These are phyloP conservation scores for Leucocoprinus birnbaumii DNA, from an alignment of 768 basidiomycete genomes.

Conservation along the genomic window DNA sequence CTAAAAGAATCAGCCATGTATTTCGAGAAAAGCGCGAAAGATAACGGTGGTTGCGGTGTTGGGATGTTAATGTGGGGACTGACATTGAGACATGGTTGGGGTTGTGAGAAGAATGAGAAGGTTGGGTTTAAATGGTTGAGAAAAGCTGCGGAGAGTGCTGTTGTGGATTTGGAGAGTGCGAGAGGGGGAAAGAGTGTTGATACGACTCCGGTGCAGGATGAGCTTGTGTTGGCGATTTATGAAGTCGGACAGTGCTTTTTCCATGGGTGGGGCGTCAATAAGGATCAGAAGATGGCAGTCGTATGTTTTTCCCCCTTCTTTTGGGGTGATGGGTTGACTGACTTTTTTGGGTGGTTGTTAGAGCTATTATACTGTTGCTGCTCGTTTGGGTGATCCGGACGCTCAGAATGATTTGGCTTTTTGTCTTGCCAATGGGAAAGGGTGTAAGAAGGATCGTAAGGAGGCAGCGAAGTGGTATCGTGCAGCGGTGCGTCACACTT, in stretches of 20 bases:
- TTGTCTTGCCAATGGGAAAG: constrained; percentile 82
- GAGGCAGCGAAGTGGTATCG: constrained; percentile 90
- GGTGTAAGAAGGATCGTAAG: constrained; percentile 85
- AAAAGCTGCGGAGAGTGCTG: constrained; percentile 78
- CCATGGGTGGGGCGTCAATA: constrained; percentile 86
- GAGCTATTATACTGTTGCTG: constrained; percentile 85
- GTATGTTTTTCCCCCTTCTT: constrained; percentile 38
- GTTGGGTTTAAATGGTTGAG: constrained; percentile 80
- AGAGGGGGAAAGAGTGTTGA: constrained; percentile 47
- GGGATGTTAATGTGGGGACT: constrained; percentile 95
- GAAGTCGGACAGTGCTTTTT: constrained; percentile 93
- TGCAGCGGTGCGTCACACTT: constrained; percentile 47
- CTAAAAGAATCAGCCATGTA: constrained; percentile 64
- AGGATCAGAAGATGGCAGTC: constrained; percentile 89
- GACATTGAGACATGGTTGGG: constrained; percentile 86
- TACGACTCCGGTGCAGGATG: constrained; percentile 54
- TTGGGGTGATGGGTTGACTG: background rate
- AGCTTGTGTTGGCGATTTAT: constrained; percentile 85
- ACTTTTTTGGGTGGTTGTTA: constrained; percentile 20
- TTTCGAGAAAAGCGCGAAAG: constrained; percentile 75
- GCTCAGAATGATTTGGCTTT: constrained; percentile 87
- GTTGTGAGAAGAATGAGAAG: constrained; percentile 75
- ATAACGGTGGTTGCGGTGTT: constrained; percentile 76
- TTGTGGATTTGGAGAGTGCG: constrained; percentile 69
- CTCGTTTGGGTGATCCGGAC: constrained; percentile 80